Evolutionary conservation across 768 basidiomycete genomes (phyloP).

Genomic region (Tricholoma flavovirens): DNA sequence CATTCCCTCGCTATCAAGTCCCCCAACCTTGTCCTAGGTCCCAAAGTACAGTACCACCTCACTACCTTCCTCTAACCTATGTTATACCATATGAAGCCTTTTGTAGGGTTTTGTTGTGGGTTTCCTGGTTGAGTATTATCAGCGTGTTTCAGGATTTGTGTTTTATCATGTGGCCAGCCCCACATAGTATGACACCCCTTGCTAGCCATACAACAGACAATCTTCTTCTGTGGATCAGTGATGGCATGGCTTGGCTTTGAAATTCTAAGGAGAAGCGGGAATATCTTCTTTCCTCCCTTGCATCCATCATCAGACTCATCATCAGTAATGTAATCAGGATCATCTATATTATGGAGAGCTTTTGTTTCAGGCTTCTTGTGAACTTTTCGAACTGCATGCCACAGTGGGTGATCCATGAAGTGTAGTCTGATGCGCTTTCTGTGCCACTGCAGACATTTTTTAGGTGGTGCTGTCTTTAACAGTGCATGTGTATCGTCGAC

Average conservation of each 20-base stretch:
- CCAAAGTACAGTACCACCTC: no score
- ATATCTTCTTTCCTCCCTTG: neutral
- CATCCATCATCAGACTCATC: no score
- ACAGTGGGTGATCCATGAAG: neutral
- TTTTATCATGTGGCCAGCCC: neutral
- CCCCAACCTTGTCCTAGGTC: no score
- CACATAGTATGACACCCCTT: neutral
- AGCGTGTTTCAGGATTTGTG: neutral
- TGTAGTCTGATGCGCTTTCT: neutral
- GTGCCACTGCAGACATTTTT: neutral
- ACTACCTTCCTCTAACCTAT: no score
- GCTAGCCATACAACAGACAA: neutral
- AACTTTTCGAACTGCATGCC: neutral
- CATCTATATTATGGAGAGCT: neutral
- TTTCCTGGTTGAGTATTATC: no score
- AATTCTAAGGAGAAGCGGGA: neutral
- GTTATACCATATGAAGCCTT: no score
- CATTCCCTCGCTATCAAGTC: no score
- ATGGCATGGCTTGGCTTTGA: neutral
- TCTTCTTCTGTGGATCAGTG: constrained; percentile 2
- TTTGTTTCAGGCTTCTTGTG: neutral
- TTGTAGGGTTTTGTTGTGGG: no score
- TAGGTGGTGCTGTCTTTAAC: neutral
- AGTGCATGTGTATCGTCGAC: neutral
- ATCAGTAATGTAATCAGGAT: neutral